Base-by-base conservation (phyloP, 2,329 filamentous ascomycete genomes). In the Ceratocystis albifundus region DNA sequence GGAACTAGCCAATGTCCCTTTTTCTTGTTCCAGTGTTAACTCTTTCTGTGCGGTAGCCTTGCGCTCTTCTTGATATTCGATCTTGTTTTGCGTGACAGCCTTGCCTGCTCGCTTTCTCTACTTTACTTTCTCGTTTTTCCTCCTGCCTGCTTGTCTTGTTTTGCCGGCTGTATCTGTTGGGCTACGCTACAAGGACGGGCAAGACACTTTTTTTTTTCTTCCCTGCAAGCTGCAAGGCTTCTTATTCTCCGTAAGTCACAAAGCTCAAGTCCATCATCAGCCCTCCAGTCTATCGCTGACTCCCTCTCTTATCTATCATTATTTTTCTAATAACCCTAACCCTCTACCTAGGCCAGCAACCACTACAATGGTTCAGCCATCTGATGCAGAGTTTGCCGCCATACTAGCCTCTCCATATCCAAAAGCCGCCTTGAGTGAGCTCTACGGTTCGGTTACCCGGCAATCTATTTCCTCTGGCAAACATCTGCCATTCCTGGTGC, bases 401-500 rank as follows among this genome's bases (percentile, higher is more conserved):
- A 66, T 66, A 12, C 41, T 64, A 15, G 48, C 55, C 46, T n/a
- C 62, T 10, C 48, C 69, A 4, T 65, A 59, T 12, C 67, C 67
- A n/a, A 68, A 66, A 25, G 48, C 46, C 8, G 62, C 62, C 4
- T 50, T 75, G 2, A 69, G 72, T 32, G 68, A 70, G 6, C 68
- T 68, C 57, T 78, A 80, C 70, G 75, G 74, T 55, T 69, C 70
- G 7, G 59, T 70, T 15, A 81, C 81, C 71, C 69, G 70, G 57
- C 70, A 71, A 1, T 73, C 72, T 55, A 69, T 76, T 44, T 72
- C 74, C 62, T 73, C 77, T 3, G 80, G 80, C 57, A 72, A 70
- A 5, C 71, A 76, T 41, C 74, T 74, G 53, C 82, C 81, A 1
- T 75, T 85, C 20, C 70, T 86, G 20, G 48, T 86, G 6, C 83